Conservation (phyloP, 2,329 filamentous ascomycete genomes). For the Karstenula rhodostoma region DNA sequence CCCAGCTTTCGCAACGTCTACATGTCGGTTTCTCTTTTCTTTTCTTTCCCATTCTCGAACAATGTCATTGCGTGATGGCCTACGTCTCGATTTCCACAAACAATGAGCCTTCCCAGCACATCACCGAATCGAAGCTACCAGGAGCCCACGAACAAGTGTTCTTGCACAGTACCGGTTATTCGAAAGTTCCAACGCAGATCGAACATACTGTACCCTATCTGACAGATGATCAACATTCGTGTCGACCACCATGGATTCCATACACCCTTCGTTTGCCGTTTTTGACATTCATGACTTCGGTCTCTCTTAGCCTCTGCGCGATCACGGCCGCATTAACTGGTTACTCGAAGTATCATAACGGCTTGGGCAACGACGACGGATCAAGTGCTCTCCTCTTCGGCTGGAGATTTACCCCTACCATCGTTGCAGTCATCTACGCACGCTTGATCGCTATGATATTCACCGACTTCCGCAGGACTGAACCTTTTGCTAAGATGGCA, state of each 20-base stretch:
- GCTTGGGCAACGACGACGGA: slow-evolving; percentile 13
- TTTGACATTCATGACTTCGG: neutral
- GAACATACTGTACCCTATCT: neutral
- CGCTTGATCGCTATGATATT: slow-evolving; percentile 7
- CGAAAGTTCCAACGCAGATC: neutral
- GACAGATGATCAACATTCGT: neutral
- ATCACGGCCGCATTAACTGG: neutral
- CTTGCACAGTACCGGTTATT: neutral
- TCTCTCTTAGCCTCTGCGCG: neutral
- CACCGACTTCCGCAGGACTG: slow-evolving; percentile 11
- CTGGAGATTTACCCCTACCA: slow-evolving; percentile 14
- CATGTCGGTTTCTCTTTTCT: neutral
- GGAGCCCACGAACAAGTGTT: neutral
- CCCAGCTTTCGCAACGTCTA: neutral
- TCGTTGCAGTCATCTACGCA: slow-evolving; percentile 13
- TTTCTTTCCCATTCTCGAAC: neutral
- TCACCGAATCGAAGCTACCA: neutral
- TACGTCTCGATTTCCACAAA: neutral
- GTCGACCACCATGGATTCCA: slow-evolving; percentile 3
- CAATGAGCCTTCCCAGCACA: neutral
- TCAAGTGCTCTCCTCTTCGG: slow-evolving; percentile 18
- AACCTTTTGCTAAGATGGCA: slow-evolving; percentile 15
- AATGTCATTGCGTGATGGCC: neutral
- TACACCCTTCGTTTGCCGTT: neutral
- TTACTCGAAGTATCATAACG: slow-evolving; percentile 6